These are phyloP conservation scores for Talaromyces nanjingensis DNA, from an alignment of 495 filamentous ascomycete species.

Conservation along the genomic window DNA sequence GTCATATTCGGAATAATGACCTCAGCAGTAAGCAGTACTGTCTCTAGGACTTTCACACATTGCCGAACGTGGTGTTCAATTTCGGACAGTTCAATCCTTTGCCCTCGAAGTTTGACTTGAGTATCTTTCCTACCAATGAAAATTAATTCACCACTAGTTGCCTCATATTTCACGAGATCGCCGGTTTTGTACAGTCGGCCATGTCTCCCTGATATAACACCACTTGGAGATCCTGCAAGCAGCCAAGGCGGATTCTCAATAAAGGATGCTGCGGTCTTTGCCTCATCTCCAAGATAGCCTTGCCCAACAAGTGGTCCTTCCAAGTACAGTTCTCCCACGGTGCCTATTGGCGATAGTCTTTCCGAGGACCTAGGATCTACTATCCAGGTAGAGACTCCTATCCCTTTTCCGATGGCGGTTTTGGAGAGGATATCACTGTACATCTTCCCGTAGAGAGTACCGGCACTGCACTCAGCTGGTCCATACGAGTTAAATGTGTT, in stretches of 20 bases:
- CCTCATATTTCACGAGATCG: constrained; percentile 6
- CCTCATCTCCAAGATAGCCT: constrained; percentile 34
- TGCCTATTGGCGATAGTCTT: constrained; percentile 34
- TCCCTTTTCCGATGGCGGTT: background rate
- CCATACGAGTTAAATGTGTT: constrained; percentile 13
- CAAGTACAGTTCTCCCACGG: constrained; percentile 41
- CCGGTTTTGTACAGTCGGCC: constrained; percentile 8
- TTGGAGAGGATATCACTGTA: background rate
- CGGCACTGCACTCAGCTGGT: constrained; percentile 15
- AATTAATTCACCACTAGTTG: background rate
- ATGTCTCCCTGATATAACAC: constrained; percentile 2
- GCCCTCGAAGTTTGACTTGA: constrained; percentile 45
- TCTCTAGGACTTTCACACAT: constrained; percentile 5
- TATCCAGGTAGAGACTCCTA: constrained; percentile 29
- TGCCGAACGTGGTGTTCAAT: constrained; percentile 34
- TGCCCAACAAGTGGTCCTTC: constrained; percentile 40
- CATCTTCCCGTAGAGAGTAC: background rate
- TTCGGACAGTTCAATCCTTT: constrained; percentile 45
- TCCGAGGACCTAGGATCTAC: constrained; percentile 34
- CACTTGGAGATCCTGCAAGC: background rate
- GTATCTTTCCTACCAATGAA: constrained; percentile 30
- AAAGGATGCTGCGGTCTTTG: constrained; percentile 32
- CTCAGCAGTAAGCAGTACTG: background rate
- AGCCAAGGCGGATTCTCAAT: constrained; percentile 34
- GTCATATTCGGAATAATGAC: background rate